Percentiles rank a stretch among this genome's conserved stretches.
phyloP scores from a whole-genome alignment of 2,329 filamentous ascomycete genomes.

The Beauveria sp. region DNA sequence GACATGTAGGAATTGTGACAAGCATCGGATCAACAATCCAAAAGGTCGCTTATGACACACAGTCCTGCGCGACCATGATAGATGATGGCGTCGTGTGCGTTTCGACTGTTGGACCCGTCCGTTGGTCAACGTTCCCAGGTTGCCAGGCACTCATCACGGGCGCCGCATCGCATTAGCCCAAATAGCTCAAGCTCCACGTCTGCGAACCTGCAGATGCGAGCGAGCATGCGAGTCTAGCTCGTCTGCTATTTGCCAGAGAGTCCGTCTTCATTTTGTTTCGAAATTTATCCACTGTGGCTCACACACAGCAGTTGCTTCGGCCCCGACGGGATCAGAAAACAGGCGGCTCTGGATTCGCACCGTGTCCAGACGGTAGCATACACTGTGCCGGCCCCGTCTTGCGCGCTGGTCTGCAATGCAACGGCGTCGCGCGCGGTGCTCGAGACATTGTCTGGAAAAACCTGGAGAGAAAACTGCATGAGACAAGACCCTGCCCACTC shows the following conservation, averaged over 20 bases:
- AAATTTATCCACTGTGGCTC: background rate
- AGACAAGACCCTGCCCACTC: background rate
- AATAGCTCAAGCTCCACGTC: background rate
- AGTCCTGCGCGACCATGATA: background rate
- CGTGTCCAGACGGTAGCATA: background rate
- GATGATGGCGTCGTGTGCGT: background rate
- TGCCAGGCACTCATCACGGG: background rate
- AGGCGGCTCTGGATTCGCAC: background rate
- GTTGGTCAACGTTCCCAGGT: slow-evolving; percentile 10
- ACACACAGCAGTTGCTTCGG: background rate
- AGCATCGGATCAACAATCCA: no score
- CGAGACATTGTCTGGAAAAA: slow-evolving; percentile 1
- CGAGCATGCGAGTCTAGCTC: background rate
- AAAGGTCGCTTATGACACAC: background rate
- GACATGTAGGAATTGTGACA: no score
- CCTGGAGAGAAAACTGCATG: background rate
- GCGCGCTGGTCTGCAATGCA: background rate
- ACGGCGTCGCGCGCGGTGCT: background rate
- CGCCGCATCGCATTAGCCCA: slow-evolving; percentile 4
- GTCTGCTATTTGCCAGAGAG: no score
- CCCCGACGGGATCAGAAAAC: background rate
- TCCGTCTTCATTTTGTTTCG: background rate
- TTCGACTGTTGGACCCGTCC: background rate
- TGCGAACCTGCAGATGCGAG: slow-evolving; percentile 8
- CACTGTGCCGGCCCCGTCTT: background rate